Evolutionary conservation across 768 basidiomycete genomes (phyloP).

Genomic region (Trametes cingulata): DNA sequence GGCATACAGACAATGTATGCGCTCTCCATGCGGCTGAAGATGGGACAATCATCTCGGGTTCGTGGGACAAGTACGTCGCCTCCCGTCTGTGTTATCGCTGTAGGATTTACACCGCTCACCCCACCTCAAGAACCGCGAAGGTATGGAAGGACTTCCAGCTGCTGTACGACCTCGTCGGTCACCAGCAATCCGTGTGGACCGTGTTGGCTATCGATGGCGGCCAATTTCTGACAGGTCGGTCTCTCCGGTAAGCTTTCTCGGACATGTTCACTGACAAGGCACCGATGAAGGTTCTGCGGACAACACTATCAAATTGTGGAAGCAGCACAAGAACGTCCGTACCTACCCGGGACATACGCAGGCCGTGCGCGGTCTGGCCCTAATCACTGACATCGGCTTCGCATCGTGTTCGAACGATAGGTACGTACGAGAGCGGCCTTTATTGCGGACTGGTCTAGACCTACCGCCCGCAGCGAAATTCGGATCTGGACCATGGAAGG

Average conservation of each 20-base stretch:
- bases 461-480: conserved; percentile 63
- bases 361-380: conserved; percentile 83
- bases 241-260: not conserved
- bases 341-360: conserved; percentile 88
- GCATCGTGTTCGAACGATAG: conserved; percentile 96
- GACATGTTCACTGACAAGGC: not conserved
- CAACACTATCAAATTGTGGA: conserved; percentile 90
- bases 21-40: conserved; percentile 68
- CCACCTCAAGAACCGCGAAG: conserved; percentile 76
- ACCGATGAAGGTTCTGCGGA: conserved; percentile 78
- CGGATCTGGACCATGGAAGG: conserved; percentile 89
- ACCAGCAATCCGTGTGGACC: conserved; percentile 93
- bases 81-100: not conserved
- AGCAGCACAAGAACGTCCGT: conserved; percentile 68
- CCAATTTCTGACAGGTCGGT: conserved; percentile 77
- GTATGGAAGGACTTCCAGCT: conserved; percentile 85
- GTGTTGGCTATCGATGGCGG: conserved; percentile 79
- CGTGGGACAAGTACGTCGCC: conserved; percentile 87
- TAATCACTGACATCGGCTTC: conserved; percentile 86
- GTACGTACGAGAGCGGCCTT: conserved; percentile 39
- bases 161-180: conserved; percentile 75
- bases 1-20: conserved; percentile 91
- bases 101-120: not conserved
- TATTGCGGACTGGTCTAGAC: conserved; percentile 7
- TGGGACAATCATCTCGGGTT: conserved; percentile 87